Conservation (phyloP, 805 yeast genomes). For the Wickerhamiella brachini region DNA sequence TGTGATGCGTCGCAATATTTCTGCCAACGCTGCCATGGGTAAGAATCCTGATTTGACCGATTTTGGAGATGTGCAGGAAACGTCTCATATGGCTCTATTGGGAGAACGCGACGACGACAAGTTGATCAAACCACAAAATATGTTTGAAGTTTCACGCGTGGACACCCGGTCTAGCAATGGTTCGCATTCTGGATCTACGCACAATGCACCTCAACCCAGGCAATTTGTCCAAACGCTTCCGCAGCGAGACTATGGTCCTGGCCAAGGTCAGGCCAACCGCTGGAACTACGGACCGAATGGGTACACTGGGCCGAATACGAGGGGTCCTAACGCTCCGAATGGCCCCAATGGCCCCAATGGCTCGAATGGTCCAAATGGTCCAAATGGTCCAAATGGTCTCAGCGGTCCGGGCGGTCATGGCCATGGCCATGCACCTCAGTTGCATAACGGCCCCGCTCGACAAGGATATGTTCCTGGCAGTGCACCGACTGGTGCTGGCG, state of each 20-base stretch:
- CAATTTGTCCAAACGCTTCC: not conserved
- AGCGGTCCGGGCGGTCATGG: not conserved
- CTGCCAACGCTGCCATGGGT: constrained; percentile 9
- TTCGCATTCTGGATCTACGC: not conserved
- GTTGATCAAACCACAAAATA: constrained; percentile 5
- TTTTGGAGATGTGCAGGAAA: not conserved
- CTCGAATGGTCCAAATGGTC: not conserved
- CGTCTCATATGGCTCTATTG: constrained; percentile 1
- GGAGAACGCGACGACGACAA: constrained; percentile 14
- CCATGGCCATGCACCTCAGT: not conserved
- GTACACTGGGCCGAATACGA: not conserved
- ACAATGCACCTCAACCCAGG: not conserved
- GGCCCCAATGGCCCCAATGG: not conserved
- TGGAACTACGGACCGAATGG: not conserved
- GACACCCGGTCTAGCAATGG: not conserved
- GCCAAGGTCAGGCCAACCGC: not conserved
- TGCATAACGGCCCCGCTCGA: not conserved
- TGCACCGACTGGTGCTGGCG: constrained; percentile 2
- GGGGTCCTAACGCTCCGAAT: not conserved
- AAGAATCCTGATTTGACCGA: not conserved
- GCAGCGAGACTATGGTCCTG: not conserved
- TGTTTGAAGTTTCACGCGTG: not conserved
- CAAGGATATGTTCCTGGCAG: not conserved
- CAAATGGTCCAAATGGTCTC: no score
- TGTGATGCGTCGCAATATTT: constrained; percentile 44